Percentiles rank a stretch among this genome's conserved stretches.
These are phyloP conservation scores for Paraconiothyrium brasiliense DNA, from an alignment of 2,329 filamentous ascomycete species.

Conservation along the genomic window DNA sequence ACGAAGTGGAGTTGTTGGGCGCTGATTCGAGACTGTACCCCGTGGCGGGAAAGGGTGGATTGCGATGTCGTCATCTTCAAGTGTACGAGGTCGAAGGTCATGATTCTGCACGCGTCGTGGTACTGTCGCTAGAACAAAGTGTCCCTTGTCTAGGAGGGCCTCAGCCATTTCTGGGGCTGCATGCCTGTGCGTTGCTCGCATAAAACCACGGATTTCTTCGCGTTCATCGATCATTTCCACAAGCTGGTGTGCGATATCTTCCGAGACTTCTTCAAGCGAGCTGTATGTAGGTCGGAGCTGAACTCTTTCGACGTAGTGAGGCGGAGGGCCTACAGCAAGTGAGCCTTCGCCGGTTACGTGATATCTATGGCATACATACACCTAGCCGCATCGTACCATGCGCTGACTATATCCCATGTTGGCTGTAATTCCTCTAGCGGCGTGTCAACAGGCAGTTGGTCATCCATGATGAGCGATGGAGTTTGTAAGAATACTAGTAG, in stretches of 20 bases:
- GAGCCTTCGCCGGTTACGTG: not conserved
- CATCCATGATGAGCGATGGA: not conserved
- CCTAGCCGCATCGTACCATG: not conserved
- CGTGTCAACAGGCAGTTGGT: no score
- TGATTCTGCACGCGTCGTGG: not conserved
- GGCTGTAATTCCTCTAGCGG: not conserved
- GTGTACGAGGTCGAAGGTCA: not conserved
- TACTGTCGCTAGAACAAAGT: not conserved
- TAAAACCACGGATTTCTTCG: not conserved
- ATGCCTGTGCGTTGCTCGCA: not conserved
- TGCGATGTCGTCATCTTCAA: not conserved
- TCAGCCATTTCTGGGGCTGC: not conserved
- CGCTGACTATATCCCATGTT: not conserved
- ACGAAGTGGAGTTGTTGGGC: not conserved
- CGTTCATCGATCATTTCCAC: not conserved
- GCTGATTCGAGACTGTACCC: not conserved
- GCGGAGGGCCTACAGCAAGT: not conserved
- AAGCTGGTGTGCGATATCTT: not conserved
- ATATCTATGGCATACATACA: not conserved
- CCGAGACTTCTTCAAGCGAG: not conserved
- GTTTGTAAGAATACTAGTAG: not conserved
- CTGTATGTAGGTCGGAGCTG: not conserved
- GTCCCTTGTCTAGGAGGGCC: not conserved
- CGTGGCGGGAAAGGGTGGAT: not conserved
- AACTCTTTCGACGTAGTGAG: not conserved